A percentile compares a stretch with the other conserved stretches of the same genome.
Conservation (phyloP, 2,329 filamentous ascomycete species). For the Arthrobotrys pseudoclavata region DNA sequence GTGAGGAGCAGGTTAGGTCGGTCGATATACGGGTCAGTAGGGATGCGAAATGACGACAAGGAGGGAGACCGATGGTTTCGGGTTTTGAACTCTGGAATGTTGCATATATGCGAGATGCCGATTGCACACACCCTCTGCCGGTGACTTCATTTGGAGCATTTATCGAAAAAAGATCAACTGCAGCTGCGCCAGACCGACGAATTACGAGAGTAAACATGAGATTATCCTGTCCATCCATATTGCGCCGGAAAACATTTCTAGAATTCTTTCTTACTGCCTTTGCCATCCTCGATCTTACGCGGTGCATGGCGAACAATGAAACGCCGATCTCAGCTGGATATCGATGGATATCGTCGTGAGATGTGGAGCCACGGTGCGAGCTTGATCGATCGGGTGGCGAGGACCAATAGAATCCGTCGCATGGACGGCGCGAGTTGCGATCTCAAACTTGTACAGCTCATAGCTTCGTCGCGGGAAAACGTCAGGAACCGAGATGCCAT, state of each 20-base stretch:
- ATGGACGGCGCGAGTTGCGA: slow-evolving; percentile 34
- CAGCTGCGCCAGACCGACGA: not conserved
- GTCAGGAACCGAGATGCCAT: slow-evolving; percentile 11
- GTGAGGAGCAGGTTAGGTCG: not conserved
- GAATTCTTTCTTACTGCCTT: no score
- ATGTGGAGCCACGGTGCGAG: not conserved
- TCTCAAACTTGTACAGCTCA: slow-evolving; percentile 52
- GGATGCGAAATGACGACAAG: not conserved
- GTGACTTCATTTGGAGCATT: no score
- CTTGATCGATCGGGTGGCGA: slow-evolving; percentile 1
- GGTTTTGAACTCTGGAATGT: slow-evolving; percentile 29
- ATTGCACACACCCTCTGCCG: not conserved
- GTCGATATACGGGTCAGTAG: not conserved
- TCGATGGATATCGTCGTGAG: not conserved
- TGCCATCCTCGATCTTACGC: not conserved
- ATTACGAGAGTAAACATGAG: not conserved
- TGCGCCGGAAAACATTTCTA: no score
- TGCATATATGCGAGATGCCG: slow-evolving; percentile 15
- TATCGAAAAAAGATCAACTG: no score
- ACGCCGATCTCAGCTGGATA: not conserved
- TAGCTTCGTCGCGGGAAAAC: not conserved
- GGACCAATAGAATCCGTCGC: slow-evolving; percentile 32
- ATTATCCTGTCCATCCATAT: not conserved
- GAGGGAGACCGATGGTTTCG: slow-evolving; percentile 8
- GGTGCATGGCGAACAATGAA: not conserved